These are phyloP conservation scores for Colletotrichum sp. DNA, from an alignment of 2,329 filamentous ascomycete species.

Conservation along the genomic window DNA sequence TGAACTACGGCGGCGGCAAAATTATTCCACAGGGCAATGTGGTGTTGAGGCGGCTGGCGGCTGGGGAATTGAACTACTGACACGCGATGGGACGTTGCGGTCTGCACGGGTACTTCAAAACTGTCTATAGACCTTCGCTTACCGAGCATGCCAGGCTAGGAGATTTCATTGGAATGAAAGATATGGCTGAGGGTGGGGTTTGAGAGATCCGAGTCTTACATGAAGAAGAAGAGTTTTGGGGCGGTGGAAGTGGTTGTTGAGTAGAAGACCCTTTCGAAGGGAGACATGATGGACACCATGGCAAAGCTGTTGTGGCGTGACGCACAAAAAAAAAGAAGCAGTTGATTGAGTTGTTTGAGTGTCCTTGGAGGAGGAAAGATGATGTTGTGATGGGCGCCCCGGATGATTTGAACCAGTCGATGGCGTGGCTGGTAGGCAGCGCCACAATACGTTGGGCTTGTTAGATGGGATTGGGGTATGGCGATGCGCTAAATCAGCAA, in stretches of 20 bases:
- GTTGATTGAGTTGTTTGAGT: conserved; percentile 14
- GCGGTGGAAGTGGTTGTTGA: conserved; percentile 25
- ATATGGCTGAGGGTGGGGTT: neutral
- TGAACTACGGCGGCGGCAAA: neutral
- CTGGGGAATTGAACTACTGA: neutral
- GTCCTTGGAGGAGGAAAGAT: conserved; percentile 4
- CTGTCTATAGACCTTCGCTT: neutral
- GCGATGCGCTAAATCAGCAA: neutral
- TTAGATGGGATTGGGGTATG: neutral
- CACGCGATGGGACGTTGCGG: neutral
- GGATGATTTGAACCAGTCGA: conserved; percentile 8
- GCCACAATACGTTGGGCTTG: neutral
- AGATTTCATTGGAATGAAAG: conserved; percentile 7
- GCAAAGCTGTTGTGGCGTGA: conserved; percentile 23
- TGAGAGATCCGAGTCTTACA: conserved; percentile 20
- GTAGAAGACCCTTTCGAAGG: conserved; percentile 22
- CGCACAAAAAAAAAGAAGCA: conserved; percentile 20
- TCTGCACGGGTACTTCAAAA: neutral
- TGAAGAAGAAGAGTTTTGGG: conserved; percentile 23
- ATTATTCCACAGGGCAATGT: neutral
- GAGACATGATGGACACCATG: conserved; percentile 18
- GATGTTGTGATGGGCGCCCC: conserved; percentile 13
- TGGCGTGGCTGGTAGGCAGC: neutral
- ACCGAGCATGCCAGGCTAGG: neutral
- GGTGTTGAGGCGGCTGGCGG: neutral